Conservation (phyloP, 179 eudicot species). For the Pouteria campechiana region DNA sequence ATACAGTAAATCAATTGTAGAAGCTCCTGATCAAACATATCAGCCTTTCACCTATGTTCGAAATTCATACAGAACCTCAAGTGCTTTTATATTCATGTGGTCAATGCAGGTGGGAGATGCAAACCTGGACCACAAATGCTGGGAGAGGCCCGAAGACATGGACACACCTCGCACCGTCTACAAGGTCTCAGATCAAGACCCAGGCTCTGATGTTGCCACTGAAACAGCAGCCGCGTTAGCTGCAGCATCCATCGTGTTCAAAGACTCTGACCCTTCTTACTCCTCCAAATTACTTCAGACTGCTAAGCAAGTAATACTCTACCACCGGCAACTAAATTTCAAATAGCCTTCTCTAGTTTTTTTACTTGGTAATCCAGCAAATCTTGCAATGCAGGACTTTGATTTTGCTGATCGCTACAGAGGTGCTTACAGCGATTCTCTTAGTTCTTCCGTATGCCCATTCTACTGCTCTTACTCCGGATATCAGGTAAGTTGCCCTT, state of each 20-base stretch:
- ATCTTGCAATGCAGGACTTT: conserved; percentile 38
- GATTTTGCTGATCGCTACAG: conserved; percentile 68
- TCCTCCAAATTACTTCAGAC: conserved; percentile 44
- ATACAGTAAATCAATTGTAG: too few species aligned
- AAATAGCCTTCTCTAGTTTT: not conserved
- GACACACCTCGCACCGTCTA: conserved; percentile 72
- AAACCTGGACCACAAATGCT: conserved; percentile 60
- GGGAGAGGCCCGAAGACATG: conserved; percentile 98
- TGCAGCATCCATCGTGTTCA: conserved; percentile 79
- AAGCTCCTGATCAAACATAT: too few species aligned
- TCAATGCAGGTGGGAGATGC: conserved; percentile 66
- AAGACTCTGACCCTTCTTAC: conserved; percentile 65
- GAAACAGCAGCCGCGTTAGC: conserved; percentile 89
- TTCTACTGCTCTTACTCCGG: conserved; percentile 91
- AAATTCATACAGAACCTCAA: too few species aligned
- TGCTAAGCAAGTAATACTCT: conserved; percentile 30
- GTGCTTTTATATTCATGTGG: not conserved
- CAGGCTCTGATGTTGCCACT: conserved; percentile 91
- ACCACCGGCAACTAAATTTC: not conserved
- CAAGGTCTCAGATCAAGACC: conserved; percentile 49
- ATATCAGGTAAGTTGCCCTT: conserved; percentile 37
- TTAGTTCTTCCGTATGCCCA: conserved; percentile 65
- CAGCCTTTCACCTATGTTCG: too few species aligned
- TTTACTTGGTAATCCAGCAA: not conserved
- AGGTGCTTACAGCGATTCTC: conserved; percentile 78